Base-by-base conservation (phyloP, 225 moss, liverwort and hornwort genomes). In the Sphagnum tenellum region DNA sequence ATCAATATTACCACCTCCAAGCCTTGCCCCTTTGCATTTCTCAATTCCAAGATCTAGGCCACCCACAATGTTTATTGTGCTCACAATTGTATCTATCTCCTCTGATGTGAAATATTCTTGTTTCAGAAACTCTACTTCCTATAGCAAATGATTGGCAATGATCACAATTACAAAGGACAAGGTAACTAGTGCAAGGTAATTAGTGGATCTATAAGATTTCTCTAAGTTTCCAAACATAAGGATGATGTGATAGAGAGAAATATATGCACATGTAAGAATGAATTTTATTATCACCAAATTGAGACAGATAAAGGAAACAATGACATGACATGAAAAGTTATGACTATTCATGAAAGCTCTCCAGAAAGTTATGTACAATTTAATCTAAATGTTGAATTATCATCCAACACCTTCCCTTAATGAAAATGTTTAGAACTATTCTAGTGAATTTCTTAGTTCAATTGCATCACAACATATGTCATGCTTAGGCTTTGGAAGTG, bases 101-200 rank as follows among this genome's bases (percentile, higher is more conserved):
- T 76, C 76, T 2, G 84, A 57, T 12, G 91, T 76, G 3, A 91
- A 70, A 61, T 65, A 71, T 0, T 88, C 91, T 61, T 77, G 86
- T 69, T 88, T 91, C 50, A 88, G 60, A 73, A 91, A 91, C 74
- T 91, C 86, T 44, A 91, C 71, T 72, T 88, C 86, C 80, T 87
- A 75, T 12, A 70, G 46, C 50, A 71, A 12, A 50, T 47, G 48
- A 47, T 29, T 29, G 29, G 29, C 29, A 29, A 29, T 29, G 29
- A 29, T 29, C 29, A 1, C 29, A 29, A 29, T 29, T 29, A 29
- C 29, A 29, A 29, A 29, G 29, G 29, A 1, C 29, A 29, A 29
- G 29, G 29, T 29, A 29, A 29, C 29, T 29, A 1, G n/a, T n/a
- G n/a, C 29, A 29, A 29, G 29, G 29, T 29, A 29, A 29, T 1